Conservation (phyloP, 2,329 filamentous ascomycete genomes). For the Coniosporium tulheliwenetii region DNA sequence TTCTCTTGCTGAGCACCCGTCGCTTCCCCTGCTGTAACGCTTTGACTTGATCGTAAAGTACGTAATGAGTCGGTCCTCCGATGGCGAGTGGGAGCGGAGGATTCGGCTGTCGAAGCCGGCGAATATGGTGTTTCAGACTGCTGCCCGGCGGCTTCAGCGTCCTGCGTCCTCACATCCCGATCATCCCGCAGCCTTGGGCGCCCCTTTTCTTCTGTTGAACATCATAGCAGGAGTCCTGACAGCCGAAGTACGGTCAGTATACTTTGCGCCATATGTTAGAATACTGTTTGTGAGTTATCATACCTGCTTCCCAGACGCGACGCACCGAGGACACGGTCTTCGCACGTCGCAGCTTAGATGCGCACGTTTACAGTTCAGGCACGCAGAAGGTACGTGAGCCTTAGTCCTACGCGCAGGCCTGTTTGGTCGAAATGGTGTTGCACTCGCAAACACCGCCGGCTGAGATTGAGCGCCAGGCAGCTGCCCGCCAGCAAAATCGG, state of each 20-base stretch:
- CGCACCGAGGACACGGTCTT: slow-evolving; percentile 62
- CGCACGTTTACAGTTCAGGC: slow-evolving; percentile 72
- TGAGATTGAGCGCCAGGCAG: neutral
- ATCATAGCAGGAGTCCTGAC: slow-evolving; percentile 61
- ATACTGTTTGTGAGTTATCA: slow-evolving; percentile 8
- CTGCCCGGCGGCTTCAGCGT: slow-evolving; percentile 17
- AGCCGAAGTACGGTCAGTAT: neutral
- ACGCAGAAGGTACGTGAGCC: slow-evolving; percentile 71
- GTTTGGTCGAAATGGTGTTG: neutral
- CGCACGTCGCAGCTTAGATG: slow-evolving; percentile 56
- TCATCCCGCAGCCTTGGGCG: slow-evolving; percentile 64
- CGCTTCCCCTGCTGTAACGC: neutral
- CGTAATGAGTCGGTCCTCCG: neutral
- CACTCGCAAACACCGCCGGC: neutral
- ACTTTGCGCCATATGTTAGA: slow-evolving; percentile 1
- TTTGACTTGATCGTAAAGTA: neutral
- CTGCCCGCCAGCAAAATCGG: too few species aligned
- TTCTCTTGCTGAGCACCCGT: too few species aligned
- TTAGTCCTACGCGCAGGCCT: slow-evolving; percentile 36
- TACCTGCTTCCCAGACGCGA: slow-evolving; percentile 57
- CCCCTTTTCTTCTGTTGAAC: slow-evolving; percentile 74
- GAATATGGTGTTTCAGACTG: slow-evolving; percentile 7
- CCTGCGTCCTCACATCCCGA: slow-evolving; percentile 28
- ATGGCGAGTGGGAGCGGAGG: neutral
- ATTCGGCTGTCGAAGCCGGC: neutral